Evolutionary conservation across 2,329 filamentous ascomycete genomes (phyloP).

Genomic region (Fusarium veterinarium): DNA sequence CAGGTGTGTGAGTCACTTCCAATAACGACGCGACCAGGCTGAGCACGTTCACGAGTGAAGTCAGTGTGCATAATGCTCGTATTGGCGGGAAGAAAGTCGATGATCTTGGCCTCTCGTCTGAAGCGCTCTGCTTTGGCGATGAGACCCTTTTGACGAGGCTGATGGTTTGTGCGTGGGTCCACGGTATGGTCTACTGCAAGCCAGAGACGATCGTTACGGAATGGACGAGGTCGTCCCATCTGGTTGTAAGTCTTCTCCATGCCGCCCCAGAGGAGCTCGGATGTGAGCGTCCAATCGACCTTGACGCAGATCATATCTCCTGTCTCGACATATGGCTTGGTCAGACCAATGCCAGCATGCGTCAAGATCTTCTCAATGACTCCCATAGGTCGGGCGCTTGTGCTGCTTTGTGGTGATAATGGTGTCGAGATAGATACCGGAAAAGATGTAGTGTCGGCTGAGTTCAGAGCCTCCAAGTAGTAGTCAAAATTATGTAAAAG

Average conservation of each 20-base stretch:
- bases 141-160: not conserved
- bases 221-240: not conserved
- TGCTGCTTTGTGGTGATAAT: fast-evolving
- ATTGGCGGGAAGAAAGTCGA: not conserved
- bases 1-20: not conserved
- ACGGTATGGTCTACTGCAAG: not conserved
- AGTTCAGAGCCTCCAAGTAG: not conserved
- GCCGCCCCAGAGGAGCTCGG: not conserved
- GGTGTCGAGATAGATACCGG: not conserved
- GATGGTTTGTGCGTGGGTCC: not conserved
- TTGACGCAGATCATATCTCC: not conserved
- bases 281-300: not conserved
- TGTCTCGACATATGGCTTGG: not conserved
- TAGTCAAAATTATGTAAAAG: not conserved
- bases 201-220: not conserved
- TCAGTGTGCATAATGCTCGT: not conserved
- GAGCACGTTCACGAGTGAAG: not conserved
- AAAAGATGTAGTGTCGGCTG: not conserved
- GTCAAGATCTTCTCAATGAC: not conserved
- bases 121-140: not conserved
- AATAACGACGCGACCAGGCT: not conserved
- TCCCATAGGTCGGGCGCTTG: not conserved
- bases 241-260: not conserved
- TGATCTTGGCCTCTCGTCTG: not conserved
- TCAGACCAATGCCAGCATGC: not conserved